phyloP scores from a whole-genome alignment of 2,329 filamentous ascomycete species.

The Bipolaris zeicola region DNA sequence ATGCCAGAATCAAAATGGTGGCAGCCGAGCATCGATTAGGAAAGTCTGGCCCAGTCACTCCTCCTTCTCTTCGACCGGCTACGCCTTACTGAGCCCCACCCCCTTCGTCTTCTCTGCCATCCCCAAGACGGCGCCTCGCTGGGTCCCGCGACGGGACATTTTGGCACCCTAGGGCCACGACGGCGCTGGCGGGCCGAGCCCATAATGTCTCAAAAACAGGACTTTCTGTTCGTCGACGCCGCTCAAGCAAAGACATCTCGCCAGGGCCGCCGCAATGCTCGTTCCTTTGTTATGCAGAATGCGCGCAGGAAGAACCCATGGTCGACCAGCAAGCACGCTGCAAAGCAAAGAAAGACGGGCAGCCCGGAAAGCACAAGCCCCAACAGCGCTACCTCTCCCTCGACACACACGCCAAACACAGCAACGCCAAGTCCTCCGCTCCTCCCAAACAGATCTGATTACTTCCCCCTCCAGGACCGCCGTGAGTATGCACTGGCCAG shows the following conservation, averaged over 20 bases:
- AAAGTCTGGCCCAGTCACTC: constrained; percentile 32
- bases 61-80: constrained; percentile 23
- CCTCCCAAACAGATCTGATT: constrained; percentile 21
- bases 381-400: constrained; percentile 35
- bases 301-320: constrained; percentile 46
- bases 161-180: constrained; percentile 26
- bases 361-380: constrained; percentile 37
- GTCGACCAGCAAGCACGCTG: constrained; percentile 48
- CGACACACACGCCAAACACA: constrained; percentile 35
- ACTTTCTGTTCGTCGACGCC: constrained; percentile 48
- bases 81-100: constrained; percentile 32
- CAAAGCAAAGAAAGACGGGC: constrained; percentile 35
- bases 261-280: constrained; percentile 48
- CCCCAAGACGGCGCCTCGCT: constrained; percentile 26
- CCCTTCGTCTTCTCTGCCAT: constrained; percentile 24
- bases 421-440: constrained; percentile 41
- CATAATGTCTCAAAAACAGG: constrained; percentile 36
- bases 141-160: constrained; percentile 23
- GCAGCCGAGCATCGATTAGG: constrained; percentile 33
- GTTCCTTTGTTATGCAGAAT: constrained; percentile 50
- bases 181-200: constrained; percentile 24
- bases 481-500: constrained; percentile 23
- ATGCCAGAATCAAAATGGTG: constrained; percentile 36
- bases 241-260: constrained; percentile 46
- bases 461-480: constrained; percentile 25